Base-by-base conservation (phyloP, 208 protist genomes). In the Leptomonas seymouri region DNA sequence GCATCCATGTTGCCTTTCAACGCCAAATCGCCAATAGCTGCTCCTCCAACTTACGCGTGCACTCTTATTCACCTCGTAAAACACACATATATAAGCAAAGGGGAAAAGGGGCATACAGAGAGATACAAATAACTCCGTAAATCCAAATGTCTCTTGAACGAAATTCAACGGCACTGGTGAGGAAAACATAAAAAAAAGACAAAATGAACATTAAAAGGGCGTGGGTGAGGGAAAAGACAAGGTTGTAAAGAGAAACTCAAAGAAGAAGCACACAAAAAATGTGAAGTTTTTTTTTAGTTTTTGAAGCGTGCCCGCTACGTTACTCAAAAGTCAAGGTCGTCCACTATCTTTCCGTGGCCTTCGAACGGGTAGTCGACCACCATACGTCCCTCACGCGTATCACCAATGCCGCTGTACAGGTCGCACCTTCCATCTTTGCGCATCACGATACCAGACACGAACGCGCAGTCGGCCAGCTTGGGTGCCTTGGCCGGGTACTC, bases 321-420 rank as follows among this genome's bases (percentile, higher is more conserved):
- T 39, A 18, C 49, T 75, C 56, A 84, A 58, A 85, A 89, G 12
- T 75, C 65, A 4, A 89, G 68, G 34, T 77, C 28, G 51, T 90
- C 81, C 6, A 72, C 70, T 34, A 90, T 80, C 5, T 69, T 71
- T 7, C 85, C 85, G 62, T 84, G 75, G 15, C 85, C 85, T 48
- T 90, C 81, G 56, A 90, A 90, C 7, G 82, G 85, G 70, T 88
- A 91, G 58, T 91, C 82, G 18, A 88, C 78, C 36, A 83, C 80
- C 57, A 91, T 86, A 46, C 85, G 85, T 1, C 85, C 85, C 70
- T 91, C 76, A 15, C 76, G 68, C 1, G 80, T 86, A 36, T 91
- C 86, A 30, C 86, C 86, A 16, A 91, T 56, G 25, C 86, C 86
- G 51, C 86, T 88, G 76, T 91, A 91, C 15, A 91, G 67, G 41